These are phyloP conservation scores for Globisporangium apiculatum DNA, from an alignment of 352 stramenopile genomes.

Conservation along the genomic window DNA sequence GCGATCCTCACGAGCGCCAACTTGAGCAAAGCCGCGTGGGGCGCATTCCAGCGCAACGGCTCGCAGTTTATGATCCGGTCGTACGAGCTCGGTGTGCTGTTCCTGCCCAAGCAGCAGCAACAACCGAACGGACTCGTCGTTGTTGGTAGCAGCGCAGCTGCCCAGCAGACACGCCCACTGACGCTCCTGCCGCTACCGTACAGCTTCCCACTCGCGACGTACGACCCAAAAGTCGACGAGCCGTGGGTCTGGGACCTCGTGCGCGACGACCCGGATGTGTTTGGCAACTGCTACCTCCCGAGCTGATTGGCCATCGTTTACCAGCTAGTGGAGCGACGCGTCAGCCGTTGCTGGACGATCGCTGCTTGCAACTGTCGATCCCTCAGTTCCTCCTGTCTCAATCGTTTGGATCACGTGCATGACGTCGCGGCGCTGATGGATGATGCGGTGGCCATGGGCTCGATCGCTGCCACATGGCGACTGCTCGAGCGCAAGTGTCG, in stretches of 20 bases:
- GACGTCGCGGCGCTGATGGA: constrained; percentile 28
- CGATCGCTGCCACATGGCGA: not conserved
- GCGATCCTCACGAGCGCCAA: constrained; percentile 79
- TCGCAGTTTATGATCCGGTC: constrained; percentile 79
- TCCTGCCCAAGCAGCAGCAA: constrained; percentile 25
- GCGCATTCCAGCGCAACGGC: constrained; percentile 59
- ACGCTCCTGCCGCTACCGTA: constrained; percentile 49
- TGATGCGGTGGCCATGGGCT: constrained; percentile 15
- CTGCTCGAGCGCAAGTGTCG: too few relatives aligned
- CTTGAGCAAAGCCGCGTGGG: constrained; percentile 80
- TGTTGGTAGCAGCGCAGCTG: constrained; percentile 17
- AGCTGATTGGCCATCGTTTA: too few relatives aligned
- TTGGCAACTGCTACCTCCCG: constrained; percentile 65
- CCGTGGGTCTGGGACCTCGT: constrained; percentile 79
- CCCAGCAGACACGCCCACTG: constrained; percentile 12
- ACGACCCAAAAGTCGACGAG: constrained; percentile 61
- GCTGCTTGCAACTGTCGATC: too few relatives aligned
- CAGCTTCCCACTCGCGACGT: constrained; percentile 56
- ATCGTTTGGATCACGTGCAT: constrained; percentile 17
- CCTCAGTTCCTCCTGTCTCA: not conserved
- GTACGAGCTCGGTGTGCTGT: constrained; percentile 77
- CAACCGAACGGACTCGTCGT: constrained; percentile 16
- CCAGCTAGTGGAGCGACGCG: too few relatives aligned
- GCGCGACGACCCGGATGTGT: constrained; percentile 59
- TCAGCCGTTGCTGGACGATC: too few relatives aligned